These are phyloP conservation scores for Pythium rishiriense DNA, from an alignment of 352 stramenopile genomes.

Conservation along the genomic window DNA sequence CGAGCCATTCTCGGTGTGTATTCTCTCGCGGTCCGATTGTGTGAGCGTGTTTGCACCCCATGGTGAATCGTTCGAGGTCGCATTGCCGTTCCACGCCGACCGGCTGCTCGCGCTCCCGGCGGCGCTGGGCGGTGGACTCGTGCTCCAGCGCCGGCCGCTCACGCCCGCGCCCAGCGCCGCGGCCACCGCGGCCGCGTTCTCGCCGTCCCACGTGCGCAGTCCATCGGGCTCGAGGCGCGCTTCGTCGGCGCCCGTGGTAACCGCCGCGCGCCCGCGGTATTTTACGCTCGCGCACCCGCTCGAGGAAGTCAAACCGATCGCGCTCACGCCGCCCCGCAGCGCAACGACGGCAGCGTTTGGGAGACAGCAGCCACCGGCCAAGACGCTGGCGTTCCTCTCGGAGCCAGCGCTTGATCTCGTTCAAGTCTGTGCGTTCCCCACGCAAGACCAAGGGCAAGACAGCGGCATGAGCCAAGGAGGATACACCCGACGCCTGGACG, in stretches of 20 bases:
- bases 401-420: constrained; percentile 61
- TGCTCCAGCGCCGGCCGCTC: constrained; percentile 62
- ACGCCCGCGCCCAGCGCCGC: constrained; percentile 34
- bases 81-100: constrained; percentile 74
- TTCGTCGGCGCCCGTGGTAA: background rate
- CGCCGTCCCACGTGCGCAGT: constrained; percentile 18
- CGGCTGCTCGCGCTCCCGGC: constrained; percentile 39
- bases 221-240: background rate
- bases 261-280: constrained; percentile 49
- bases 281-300: constrained; percentile 77
- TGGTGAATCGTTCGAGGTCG: constrained; percentile 70
- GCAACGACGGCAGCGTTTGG: background rate
- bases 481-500: background rate
- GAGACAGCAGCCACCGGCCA: background rate
- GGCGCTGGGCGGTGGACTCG: constrained; percentile 39
- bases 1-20: constrained; percentile 42
- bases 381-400: constrained; percentile 38
- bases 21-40: constrained; percentile 67
- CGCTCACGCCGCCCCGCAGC: constrained; percentile 12
- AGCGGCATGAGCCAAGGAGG: background rate
- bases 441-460: constrained; percentile 7
- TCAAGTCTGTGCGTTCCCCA: constrained; percentile 31
- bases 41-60: constrained; percentile 64
- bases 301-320: constrained; percentile 75
- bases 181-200: constrained; percentile 33